Evolutionary conservation across 179 eudicot genomes (phyloP).

Genomic region (Gypsophila paniculata): DNA sequence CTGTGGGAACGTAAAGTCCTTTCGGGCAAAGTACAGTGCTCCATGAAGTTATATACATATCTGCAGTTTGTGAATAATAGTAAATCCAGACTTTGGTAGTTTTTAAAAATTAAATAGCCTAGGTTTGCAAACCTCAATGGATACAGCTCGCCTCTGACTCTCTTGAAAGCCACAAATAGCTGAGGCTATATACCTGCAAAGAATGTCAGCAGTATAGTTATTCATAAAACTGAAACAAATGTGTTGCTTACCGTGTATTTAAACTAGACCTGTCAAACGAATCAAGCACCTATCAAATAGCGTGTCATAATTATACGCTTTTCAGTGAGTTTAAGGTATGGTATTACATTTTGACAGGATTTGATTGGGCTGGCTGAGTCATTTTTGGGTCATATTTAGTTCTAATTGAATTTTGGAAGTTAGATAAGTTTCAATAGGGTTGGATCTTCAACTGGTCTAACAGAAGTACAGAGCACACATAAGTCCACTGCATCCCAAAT

Average conservation of each 20-base stretch:
- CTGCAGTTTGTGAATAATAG: background rate
- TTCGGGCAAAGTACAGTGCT: background rate
- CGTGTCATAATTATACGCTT: background rate
- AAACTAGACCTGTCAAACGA: background rate
- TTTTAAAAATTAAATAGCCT: background rate
- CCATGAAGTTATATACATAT: background rate
- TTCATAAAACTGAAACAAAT: background rate
- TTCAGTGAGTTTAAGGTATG: background rate
- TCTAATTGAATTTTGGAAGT: too few relatives aligned
- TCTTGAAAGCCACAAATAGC: constrained; percentile 55
- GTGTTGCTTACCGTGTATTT: background rate
- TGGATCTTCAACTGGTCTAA: background rate
- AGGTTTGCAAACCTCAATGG: constrained; percentile 36
- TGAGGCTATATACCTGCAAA: constrained; percentile 59
- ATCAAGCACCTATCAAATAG: background rate
- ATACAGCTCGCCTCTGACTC: constrained; percentile 60
- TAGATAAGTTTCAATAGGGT: background rate
- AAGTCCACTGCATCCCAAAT: background rate
- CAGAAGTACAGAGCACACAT: background rate
- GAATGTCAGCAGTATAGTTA: background rate
- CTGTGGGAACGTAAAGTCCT: background rate
- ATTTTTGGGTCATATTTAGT: background rate
- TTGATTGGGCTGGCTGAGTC: background rate
- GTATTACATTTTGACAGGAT: background rate
- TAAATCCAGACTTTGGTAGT: background rate